Base-by-base conservation (phyloP, 805 yeast species). In the Wickerhamiella parazyma region DNA sequence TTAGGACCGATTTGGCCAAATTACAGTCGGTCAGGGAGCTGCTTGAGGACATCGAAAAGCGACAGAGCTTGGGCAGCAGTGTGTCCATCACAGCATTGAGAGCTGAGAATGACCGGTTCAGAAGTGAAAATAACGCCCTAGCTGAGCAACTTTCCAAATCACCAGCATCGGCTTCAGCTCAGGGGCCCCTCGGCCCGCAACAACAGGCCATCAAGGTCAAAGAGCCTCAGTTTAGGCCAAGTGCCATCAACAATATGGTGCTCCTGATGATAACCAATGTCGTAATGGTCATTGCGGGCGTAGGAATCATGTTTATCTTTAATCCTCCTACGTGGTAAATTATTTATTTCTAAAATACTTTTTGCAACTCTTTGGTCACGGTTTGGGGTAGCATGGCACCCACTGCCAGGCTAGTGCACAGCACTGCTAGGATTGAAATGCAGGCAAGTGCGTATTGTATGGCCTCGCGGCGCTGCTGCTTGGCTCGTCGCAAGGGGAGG, bases 401-500 rank as follows among this genome's bases (percentile, higher is more conserved):
- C 5, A 39, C 16, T 4, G 42, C 42, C 3, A 53, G 42, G 9
- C 17, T 19, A 0, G 41, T 39, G 8, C 25, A 17, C 14, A 40
- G 35, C 10, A 16, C 31, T 1, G 36, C 18, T 1, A 48, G 20
- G 22, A 49, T 43, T 6, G 48, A 16, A 4, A 40, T 42, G 21
- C 45, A 47, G 18, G 26, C 18, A 9, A 40, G 24, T 3, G 34
- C 40, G 33, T 42, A 51, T 17, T 26, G n/a, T 7, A 46, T 39
- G 7, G 53, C 44, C 9, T 11, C 21, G 2, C 34, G 19, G 3
- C 42, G 73, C 28, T 85, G 80, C 64, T 80, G 91, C 59, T 79
- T 80, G 67, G 80, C 69, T n/a, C 91, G 77, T 59, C 78, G 76
- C 57, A 82, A 78, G 54, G 93, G 93, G 49, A 93, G 83, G 69